Base-by-base conservation (phyloP, 768 basidiomycete genomes). In the Daedaleopsis sinensis region DNA sequence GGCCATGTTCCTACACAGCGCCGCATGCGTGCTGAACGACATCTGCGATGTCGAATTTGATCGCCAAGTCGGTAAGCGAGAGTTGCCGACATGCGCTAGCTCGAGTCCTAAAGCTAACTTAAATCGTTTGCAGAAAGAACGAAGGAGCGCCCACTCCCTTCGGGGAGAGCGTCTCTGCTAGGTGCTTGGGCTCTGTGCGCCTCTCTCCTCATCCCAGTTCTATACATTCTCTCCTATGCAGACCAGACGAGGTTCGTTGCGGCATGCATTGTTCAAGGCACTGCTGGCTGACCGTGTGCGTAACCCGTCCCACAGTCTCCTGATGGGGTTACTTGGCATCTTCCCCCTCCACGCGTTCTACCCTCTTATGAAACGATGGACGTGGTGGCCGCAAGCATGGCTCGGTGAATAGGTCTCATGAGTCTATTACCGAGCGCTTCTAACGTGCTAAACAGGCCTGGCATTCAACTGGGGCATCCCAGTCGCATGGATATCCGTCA, bases 361-460 rank as follows among this genome's bases (percentile, higher is more conserved):
- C 68, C 85, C 85, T 13, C 74, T 86, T 8, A 72, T 85, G 55
- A 87, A 87, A 66, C 77, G 84, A 9, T 70, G 79, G 39, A 86
- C 84, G 0, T 72, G 84, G 62, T 87, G 84, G 84, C 85, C 85
- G 0, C 85, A 87, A 65, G 83, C 83, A 0, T 85, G 82, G 83
- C 79, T 87, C 1, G 84, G 84, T 67, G 32, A 10, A 15, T 47
- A 5, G 42, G 15, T 15, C 42, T 19, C 24, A 27, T 36, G 19
- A 43, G 21, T 24, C 10, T 5, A 16, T 52, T 5, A 24, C 44
- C 8, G 44, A 27, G 21, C 24, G 42, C 42, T 55, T 19, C 27
- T 39, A 18, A 11, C 18, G 5, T 35, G 19, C 5, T 21, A 32
- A 32, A 13, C 18, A 67, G 68, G 68, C 6, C 57, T 85, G 57